Evolutionary conservation across 257 asterid species (phyloP).

Genomic region (Solanum sejunctum): DNA sequence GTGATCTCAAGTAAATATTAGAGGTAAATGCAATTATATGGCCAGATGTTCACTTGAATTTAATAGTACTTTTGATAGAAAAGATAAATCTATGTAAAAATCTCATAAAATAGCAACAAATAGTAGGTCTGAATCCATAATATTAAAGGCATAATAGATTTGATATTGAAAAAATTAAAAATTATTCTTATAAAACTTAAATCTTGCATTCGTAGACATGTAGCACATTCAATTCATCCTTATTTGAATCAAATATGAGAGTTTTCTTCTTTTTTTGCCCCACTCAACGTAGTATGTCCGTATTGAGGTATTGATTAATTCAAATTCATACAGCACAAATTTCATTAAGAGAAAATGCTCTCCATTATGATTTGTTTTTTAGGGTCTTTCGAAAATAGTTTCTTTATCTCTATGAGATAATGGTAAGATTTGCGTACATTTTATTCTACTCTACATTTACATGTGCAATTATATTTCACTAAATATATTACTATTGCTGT

Average conservation of each 20-base stretch:
- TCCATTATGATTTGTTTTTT: not conserved
- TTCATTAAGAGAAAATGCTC: accelerated
- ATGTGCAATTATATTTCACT: too few species aligned
- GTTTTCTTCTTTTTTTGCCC: not conserved
- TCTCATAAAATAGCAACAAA: not conserved
- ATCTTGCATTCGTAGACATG: not conserved
- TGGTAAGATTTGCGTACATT: too few species aligned
- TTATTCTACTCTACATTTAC: accelerated
- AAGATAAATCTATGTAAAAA: not conserved
- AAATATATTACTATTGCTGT: too few species aligned
- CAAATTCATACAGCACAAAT: not conserved
- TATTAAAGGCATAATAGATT: not conserved
- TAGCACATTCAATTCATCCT: not conserved
- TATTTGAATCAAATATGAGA: not conserved
- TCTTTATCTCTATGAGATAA: too few species aligned
- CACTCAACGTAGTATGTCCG: not conserved
- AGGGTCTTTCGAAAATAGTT: accelerated
- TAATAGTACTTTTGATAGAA: not conserved
- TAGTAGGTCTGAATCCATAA: not conserved
- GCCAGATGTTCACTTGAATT: not conserved
- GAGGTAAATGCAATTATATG: too few species aligned
- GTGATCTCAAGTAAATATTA: not conserved
- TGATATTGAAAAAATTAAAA: not conserved
- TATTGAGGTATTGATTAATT: not conserved
- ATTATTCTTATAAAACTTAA: not conserved